Percentiles rank a stretch among this genome's conserved stretches.
Conservation (phyloP, 768 basidiomycete species). For the Trametes punicea region DNA sequence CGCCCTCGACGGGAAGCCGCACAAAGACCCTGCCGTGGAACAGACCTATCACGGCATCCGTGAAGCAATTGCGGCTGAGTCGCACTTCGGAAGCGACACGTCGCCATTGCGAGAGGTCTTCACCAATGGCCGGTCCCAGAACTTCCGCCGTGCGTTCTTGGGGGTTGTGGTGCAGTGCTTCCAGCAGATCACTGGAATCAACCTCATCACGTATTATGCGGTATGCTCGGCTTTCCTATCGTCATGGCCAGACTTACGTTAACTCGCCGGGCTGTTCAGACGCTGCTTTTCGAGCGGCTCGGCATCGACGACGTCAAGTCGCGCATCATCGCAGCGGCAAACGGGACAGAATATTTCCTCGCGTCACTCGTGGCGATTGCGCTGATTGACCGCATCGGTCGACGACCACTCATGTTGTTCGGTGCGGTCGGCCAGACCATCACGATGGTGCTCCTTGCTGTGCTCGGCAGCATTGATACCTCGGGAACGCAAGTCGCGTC, state of each 20-base stretch:
- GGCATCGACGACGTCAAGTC: constrained; percentile 56
- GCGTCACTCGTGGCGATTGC: constrained; percentile 70
- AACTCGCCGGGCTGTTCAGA: constrained; percentile 38
- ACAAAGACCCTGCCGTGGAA: constrained; percentile 44
- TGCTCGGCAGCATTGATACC: constrained; percentile 51
- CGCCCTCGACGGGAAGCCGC: constrained; percentile 53
- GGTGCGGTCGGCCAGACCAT: constrained; percentile 58
- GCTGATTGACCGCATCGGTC: constrained; percentile 69
- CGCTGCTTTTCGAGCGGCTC: constrained; percentile 54
- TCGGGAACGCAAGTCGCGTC: constrained; percentile 48
- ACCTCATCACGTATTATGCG: constrained; percentile 53
- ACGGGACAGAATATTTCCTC: constrained; percentile 69
- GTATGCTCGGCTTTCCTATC: constrained; percentile 34
- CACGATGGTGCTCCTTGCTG: constrained; percentile 58
- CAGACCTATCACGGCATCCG: constrained; percentile 52
- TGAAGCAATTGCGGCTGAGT: constrained; percentile 49
- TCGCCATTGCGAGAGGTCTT: constrained; percentile 53
- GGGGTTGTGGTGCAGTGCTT: constrained; percentile 61
- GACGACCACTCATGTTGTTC: constrained; percentile 68
- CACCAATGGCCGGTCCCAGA: constrained; percentile 53
- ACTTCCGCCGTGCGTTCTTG: constrained; percentile 54
- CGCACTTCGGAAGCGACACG: constrained; percentile 22
- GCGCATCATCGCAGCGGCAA: constrained; percentile 61
- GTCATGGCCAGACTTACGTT: constrained; percentile 20
- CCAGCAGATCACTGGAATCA: constrained; percentile 69